Conservation (phyloP, 371 early-diverging fungal genomes). For the Chytridium lagenaria region DNA sequence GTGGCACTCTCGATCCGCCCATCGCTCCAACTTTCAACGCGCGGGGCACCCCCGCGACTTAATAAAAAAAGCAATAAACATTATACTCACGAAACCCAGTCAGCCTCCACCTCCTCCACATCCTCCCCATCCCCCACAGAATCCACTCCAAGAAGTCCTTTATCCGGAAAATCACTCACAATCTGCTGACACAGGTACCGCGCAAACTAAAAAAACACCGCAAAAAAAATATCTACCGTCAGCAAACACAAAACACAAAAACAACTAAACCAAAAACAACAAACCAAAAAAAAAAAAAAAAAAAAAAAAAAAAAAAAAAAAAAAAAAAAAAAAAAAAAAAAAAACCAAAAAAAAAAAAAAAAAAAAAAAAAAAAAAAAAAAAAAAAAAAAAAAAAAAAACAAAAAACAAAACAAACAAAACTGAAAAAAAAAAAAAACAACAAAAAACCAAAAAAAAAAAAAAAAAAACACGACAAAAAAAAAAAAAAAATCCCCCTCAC, state of each 20-base stretch:
- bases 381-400: background rate
- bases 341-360: background rate
- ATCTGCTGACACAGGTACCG: constrained; percentile 71
- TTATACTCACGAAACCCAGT: constrained; percentile 13
- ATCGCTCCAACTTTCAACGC: too few relatives aligned
- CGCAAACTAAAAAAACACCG: constrained; percentile 61
- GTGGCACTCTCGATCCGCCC: too few relatives aligned
- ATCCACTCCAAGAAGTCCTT: constrained; percentile 55
- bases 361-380: constrained; percentile 1
- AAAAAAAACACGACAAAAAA: background rate
- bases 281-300: too few relatives aligned
- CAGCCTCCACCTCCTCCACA: constrained; percentile 14
- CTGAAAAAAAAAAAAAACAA: background rate
- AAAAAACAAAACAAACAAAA: background rate
- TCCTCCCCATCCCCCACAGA: constrained; percentile 7
- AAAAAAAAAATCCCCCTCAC: constrained; percentile 6
- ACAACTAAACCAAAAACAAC: background rate
- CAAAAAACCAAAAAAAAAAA: background rate
- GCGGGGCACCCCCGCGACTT: too few relatives aligned
- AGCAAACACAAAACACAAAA: too few relatives aligned
- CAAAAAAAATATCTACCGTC: constrained; percentile 5
- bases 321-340: background rate
- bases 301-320: background rate
- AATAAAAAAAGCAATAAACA: too few relatives aligned
- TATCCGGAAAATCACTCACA: constrained; percentile 66